Conservation (phyloP, 1,139 yeast species). For the Candida sp. region DNA sequence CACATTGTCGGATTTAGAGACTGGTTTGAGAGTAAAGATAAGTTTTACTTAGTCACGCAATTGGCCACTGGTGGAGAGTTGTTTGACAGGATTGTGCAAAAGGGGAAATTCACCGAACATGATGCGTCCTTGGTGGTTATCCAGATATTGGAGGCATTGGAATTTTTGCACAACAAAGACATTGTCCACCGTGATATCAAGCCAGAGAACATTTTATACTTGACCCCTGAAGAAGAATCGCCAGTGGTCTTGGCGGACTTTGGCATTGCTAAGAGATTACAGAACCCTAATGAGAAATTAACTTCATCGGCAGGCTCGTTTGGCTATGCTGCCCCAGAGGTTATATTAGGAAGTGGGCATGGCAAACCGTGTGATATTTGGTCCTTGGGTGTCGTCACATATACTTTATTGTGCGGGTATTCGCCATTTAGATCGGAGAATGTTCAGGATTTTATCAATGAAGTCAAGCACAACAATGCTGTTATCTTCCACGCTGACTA, state of each 20-base stretch:
- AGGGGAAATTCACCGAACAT: constrained; percentile 82
- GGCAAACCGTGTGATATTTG: constrained; percentile 94
- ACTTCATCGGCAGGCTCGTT: constrained; percentile 87
- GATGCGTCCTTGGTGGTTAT: constrained; percentile 77
- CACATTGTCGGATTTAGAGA: constrained; percentile 84
- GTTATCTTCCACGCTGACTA: constrained; percentile 87
- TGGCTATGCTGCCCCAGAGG: constrained; percentile 97
- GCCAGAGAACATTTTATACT: constrained; percentile 85
- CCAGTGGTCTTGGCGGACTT: constrained; percentile 87
- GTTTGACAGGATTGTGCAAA: constrained; percentile 78
- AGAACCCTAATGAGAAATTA: constrained; percentile 62
- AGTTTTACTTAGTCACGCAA: constrained; percentile 75
- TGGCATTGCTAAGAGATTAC: constrained; percentile 84
- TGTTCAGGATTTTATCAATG: constrained; percentile 78
- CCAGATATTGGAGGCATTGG: constrained; percentile 75
- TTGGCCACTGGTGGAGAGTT: constrained; percentile 93
- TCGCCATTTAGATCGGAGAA: constrained; percentile 91
- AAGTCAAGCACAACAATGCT: constrained; percentile 69
- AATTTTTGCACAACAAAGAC: constrained; percentile 71
- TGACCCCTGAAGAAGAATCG: constrained; percentile 56
- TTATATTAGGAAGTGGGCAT: constrained; percentile 75
- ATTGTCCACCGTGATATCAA: constrained; percentile 92
- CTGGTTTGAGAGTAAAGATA: constrained; percentile 87
- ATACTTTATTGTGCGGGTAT: constrained; percentile 90
- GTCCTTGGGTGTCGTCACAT: constrained; percentile 92